Evolutionary conservation across 176 grass and related monocot genomes (phyloP), one percentile per base, ranked within the genome.

Genomic region (Triticum monococcum): DNA sequence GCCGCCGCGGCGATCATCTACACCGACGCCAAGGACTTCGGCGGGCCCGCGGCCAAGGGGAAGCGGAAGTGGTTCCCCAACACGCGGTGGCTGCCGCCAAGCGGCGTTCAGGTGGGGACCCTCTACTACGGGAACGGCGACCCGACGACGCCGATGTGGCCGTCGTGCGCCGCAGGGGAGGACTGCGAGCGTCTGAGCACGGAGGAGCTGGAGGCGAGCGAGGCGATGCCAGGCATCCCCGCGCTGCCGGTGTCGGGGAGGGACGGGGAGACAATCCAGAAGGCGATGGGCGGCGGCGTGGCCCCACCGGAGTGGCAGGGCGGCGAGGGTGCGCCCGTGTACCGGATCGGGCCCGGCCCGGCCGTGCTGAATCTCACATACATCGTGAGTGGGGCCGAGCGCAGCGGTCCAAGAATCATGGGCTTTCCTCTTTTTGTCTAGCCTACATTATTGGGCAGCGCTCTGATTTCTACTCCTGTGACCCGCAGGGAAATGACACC

Each of bases 281-380:
- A 75, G 78, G 77, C 90, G 17, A 87, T 95, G 31, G 91, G 91
- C 33, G 96, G 96, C 9, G 72, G 80, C 63, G 86, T 81, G 57
- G 96, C 96, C 23, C 91, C 96, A 24, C 52, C 89, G 28, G 41
- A 92, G 67, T 98, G 96, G 93, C 96, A 98, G 90, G 96, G 91
- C 68, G 71, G 64, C 48, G 83, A 98, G 31, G 88, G 79, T 54
- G 75, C 75, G 17, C 86, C 93, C 0, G 69, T 91, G 23, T 98
- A 95, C 86, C 88, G 88, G 50, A 90, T 94, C 1, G 96, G 96
- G 12, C 93, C 96, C 5, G 96, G 96, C 23, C 90, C 93, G 0
- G 93, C 93, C 2, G 81, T 95, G 61, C 84, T 94, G 32, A 98
- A 98, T 32, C 68, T 98, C 57, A 94, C 93, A 12, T 98, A 94